These are phyloP conservation scores for Agaricus sinodeliciosus DNA, from an alignment of 768 basidiomycete species.

Conservation along the genomic window DNA sequence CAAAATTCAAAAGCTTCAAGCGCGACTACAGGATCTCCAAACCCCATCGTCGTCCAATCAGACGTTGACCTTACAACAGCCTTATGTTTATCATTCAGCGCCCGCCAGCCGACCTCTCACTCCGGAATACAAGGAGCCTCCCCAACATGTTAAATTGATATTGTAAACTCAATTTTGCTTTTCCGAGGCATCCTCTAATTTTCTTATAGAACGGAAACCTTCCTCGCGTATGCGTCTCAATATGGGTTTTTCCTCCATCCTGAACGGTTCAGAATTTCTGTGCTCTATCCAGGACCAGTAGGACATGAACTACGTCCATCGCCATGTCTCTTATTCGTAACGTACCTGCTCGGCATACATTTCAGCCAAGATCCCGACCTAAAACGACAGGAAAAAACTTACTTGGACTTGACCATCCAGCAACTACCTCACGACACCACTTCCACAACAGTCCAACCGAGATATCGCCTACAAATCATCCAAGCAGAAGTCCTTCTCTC, in stretches of 20 bases:
- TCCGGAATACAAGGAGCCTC: constrained; percentile 22
- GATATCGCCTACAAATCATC: constrained; percentile 38
- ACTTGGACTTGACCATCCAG: constrained; percentile 38
- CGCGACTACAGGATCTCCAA: constrained; percentile 41
- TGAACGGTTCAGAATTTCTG: constrained; percentile 36
- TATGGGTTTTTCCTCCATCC: constrained; percentile 54
- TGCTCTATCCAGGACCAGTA: constrained; percentile 21
- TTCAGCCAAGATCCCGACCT: constrained; percentile 23
- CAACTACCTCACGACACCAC: constrained; percentile 24
- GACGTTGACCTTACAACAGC: constrained; percentile 27
- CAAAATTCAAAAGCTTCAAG: constrained; percentile 38
- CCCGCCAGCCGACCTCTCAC: background rate
- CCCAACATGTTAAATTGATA: constrained; percentile 21
- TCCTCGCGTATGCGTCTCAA: constrained; percentile 42
- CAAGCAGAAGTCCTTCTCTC: constrained; percentile 52
- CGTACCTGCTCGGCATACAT: constrained; percentile 33
- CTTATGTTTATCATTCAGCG: constrained; percentile 20
- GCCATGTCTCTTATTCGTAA: constrained; percentile 29
- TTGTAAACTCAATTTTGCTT: constrained; percentile 19
- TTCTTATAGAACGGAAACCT: constrained; percentile 23
- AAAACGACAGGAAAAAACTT: constrained; percentile 22
- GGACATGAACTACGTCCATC: constrained; percentile 29
- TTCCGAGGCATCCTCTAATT: background rate
- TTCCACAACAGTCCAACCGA: constrained; percentile 33
- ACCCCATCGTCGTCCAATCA: constrained; percentile 12